Evolutionary conservation across 805 yeast genomes (phyloP), one percentile per base, ranked within the genome.

Genomic region (Schwanniomyces polymorphus): DNA sequence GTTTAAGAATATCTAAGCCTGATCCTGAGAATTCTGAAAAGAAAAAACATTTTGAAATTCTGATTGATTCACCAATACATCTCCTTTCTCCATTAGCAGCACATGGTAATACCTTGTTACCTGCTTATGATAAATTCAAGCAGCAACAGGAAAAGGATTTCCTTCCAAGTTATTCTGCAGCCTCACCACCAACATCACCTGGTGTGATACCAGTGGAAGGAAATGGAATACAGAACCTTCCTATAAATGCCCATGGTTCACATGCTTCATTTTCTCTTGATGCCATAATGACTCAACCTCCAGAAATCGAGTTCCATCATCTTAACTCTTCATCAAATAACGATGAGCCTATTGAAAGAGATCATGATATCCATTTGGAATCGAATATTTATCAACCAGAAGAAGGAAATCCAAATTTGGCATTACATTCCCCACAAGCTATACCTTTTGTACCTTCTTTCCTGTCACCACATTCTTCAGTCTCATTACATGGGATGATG

Each of bases 1-100:
- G 96, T 52, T 68, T 94, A 44, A 72, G 98, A 43, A 73, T 94
- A 34, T 88, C 96, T 5, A 81, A 79, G 54, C 60, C 75, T n/a
- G 84, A 86, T 38, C 79, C 83, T 2, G 73, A 75, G 1, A 67
- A 71, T 39, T 64, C 70, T 3, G 74, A 57, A 14, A 88, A 88
- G 60, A 74, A 96, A 40, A 94, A 91, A 62, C 97, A 91, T 61
- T 94, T 87, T 62, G 99, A 94, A 69, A 88, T 94, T 39, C 84
- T 90, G 48, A 92, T 94, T 47, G 99, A 94, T 65, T 88, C 97
- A 2, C 99, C 99, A 3, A 84, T 94, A 49, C 95, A 88, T 58
- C 75, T 94, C 4, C 70, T 91, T 43, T 84, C 91, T 42, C 82
- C 85, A 6, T 68, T 80, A 42, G 89, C 97, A 51, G 86, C 89